Conservation (phyloP, 2,329 filamentous ascomycete genomes). For the Neonectria coccinea region DNA sequence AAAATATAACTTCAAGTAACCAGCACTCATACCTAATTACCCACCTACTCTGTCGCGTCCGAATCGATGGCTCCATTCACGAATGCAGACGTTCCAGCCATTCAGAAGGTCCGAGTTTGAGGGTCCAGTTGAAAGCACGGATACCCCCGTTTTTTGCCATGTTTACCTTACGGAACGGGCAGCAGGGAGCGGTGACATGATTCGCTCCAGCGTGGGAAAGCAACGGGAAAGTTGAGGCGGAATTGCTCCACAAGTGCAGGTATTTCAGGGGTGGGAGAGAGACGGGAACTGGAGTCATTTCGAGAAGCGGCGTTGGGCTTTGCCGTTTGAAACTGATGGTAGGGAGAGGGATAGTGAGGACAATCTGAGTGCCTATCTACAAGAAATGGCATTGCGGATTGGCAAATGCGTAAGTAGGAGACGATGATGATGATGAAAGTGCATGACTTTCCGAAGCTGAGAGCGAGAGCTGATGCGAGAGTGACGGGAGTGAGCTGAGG, state of each 20-base stretch:
- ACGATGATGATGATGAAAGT: background rate
- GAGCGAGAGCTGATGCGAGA: background rate
- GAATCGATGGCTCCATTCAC: background rate
- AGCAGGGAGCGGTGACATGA: conserved; percentile 1
- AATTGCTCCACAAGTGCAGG: conserved; percentile 5
- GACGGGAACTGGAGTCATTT: background rate
- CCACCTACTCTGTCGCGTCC: background rate
- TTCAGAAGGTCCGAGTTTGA: background rate
- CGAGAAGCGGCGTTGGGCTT: background rate
- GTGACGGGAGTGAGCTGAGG: background rate
- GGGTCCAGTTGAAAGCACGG: conserved; percentile 18
- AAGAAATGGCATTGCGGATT: background rate
- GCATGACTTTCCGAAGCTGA: background rate
- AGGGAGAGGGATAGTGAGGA: background rate
- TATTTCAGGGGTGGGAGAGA: conserved; percentile 3
- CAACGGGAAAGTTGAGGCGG: background rate
- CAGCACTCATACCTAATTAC: no score
- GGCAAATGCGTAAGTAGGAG: background rate
- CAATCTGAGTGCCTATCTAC: background rate
- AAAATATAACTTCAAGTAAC: no score
- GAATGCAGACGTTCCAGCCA: background rate
- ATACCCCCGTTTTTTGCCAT: conserved; percentile 10
- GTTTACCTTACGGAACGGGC: background rate
- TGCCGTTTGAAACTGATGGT: background rate
- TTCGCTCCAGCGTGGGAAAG: background rate